Evolutionary conservation across 345 rosid species (phyloP), one percentile per base, ranked within the genome.

Genomic region (Diplotaxis tenuifolia): DNA sequence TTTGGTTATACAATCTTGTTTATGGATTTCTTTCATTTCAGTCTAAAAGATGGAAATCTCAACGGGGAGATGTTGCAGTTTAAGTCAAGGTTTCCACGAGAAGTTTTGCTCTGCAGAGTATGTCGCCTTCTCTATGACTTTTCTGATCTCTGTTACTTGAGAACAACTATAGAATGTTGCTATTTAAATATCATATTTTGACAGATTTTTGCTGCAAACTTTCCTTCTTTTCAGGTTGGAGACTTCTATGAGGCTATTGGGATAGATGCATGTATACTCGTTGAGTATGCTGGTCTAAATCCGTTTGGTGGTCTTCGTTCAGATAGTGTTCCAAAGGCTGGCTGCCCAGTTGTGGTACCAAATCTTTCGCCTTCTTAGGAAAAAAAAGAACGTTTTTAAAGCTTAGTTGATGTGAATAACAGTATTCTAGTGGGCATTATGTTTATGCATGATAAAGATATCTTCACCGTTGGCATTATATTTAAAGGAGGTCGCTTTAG

Each of bases 41-140:
- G 99, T 81, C 77, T 95, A 65, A 92, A 95, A 78, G 96, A 86
- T 79, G 97, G 97, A 79, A 87, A 86, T 10, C 89, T 95, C 40
- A 95, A 92, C 76, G 81, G 85, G 77, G 97, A 95, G 87, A 86
- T 95, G n/a, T 73, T 95, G 87, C 96, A 85, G 83, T 92, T 92
- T 83, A 95, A 95, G 80, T 84, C 96, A 72, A 88, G 79, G 80
- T 95, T 92, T 83, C 97, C 99, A 15, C 93, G 91, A 0, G 97
- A 95, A 85, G 85, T 95, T 74, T 85, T 94, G 78, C 96, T 94
- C 42, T 94, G 98, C 86, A 89, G 96, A 80, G 98, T 94, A 87
- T 78, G 88, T 67, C 31, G 12, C 22, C 20, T 63, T 47, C 28
- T 34, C 71, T n/a, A n/a, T n/a, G n/a, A n/a, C n/a, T 32, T 4